Evolutionary conservation across 768 basidiomycete genomes (phyloP), one percentile per base, ranked within the genome.

Genomic region (Tulasnella sp.): DNA sequence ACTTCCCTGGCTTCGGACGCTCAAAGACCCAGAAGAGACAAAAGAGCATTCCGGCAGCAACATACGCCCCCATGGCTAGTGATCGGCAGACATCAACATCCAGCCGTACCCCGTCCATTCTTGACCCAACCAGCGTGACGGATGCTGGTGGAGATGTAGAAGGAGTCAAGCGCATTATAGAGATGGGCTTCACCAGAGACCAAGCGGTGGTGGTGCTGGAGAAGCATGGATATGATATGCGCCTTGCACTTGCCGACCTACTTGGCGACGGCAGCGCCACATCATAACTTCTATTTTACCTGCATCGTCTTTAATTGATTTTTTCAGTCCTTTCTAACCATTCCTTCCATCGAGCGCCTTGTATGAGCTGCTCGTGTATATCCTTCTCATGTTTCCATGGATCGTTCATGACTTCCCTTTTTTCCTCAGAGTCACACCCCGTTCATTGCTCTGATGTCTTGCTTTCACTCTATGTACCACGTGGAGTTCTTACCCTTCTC

Each of bases 121-220:
- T 41, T 29, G 34, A 49, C 53, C 52, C 19, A 10, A 42, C 41
- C 34, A 60, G 30, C 11, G 41, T 59, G 12, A 17, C 45, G 21
- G 62, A 19, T 1, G 31, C 75, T 11, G 83, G 82, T 27, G 86
- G 86, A 63, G 87, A 92, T 60, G 81, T 83, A 11, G 82, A 83
- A 62, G 73, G 83, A 1, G 85, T 92, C 21, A 87, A 83, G 66
- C 83, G 86, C 67, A 73, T 98, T 42, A 82, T 82, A 49, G 79
- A 78, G 19, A 96, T 97, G 92, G 94, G 94, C 24, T 97, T 98
- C 75, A 83, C 79, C 62, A 80, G 93, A 43, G 70, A 74, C 15
- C 83, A 92, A 68, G 88, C 90, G 0, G 80, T 97, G 5, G 78
- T 77, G 11, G 91, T 93, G 11, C 75, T 98, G 4, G 93, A 94